Percentiles rank a stretch among this genome's conserved stretches.
These are phyloP conservation scores for Halenospora varia DNA, from an alignment of 495 filamentous ascomycete genomes.

Conservation along the genomic window DNA sequence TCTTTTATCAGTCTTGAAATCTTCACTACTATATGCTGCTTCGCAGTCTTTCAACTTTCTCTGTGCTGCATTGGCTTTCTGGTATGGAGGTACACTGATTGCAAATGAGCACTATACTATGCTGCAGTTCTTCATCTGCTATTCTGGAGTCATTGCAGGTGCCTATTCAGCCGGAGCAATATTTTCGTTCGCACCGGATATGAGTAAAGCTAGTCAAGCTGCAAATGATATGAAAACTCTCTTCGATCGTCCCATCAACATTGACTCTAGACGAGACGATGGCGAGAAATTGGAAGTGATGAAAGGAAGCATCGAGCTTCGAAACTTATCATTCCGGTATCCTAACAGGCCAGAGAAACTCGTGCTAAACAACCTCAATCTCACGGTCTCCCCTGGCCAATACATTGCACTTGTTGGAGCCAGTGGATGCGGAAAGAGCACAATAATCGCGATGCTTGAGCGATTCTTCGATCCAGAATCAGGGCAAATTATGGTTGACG, in stretches of 20 bases:
- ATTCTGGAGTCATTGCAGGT: constrained; percentile 66
- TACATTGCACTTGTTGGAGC: constrained; percentile 59
- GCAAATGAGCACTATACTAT: constrained; percentile 32
- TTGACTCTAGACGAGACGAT: constrained; percentile 75
- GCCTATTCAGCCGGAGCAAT: constrained; percentile 75
- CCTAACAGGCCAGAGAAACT: constrained; percentile 50
- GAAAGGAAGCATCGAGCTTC: constrained; percentile 37
- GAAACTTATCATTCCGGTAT: constrained; percentile 2
- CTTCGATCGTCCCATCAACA: constrained; percentile 69
- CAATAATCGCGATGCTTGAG: constrained; percentile 55
- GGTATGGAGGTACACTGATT: constrained; percentile 59
- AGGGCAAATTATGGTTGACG: constrained; percentile 65
- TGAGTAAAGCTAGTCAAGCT: constrained; percentile 78
- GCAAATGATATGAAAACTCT: constrained; percentile 66
- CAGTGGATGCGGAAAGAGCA: constrained; percentile 58
- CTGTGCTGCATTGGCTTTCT: constrained; percentile 63
- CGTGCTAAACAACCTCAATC: constrained; percentile 47
- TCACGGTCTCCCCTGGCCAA: constrained; percentile 53
- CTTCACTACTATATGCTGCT: constrained; percentile 50
- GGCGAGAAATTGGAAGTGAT: constrained; percentile 47
- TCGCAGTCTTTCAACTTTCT: constrained; percentile 50
- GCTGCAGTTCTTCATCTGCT: constrained; percentile 60
- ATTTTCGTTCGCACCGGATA: constrained; percentile 78
- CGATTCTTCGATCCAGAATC: constrained; percentile 50
- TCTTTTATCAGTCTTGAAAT: constrained; percentile 46